A percentile compares a stretch with the other conserved stretches of the same genome.
Conservation (phyloP, 73 alveolate species). For the Durusdinium trenchii region DNA sequence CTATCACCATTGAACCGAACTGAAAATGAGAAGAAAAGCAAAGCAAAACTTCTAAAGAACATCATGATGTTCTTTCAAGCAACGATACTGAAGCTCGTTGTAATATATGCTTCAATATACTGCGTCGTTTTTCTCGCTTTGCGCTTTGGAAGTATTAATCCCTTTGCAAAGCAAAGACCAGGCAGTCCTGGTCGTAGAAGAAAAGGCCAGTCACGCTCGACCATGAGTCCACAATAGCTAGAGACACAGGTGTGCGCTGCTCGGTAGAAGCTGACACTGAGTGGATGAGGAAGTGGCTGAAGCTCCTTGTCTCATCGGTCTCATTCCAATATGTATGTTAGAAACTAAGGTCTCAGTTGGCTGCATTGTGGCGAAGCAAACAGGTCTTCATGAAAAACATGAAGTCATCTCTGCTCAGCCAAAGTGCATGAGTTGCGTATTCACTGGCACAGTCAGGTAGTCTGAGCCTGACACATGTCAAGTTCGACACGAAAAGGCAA, state of each 20-base stretch:
- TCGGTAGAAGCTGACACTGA: conserved; percentile 84
- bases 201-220: conserved; percentile 52
- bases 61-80: no score
- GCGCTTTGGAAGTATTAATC: neutral
- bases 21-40: no score
- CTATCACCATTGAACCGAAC: no score
- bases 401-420: neutral
- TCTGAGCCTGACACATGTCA: conserved; percentile 6
- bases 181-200: conserved; percentile 49
- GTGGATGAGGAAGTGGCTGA: conserved; percentile 46
- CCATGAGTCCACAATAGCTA: conserved; percentile 43
- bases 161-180: neutral
- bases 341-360: no score
- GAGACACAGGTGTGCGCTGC: conserved; percentile 70
- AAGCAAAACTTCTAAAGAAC: no score
- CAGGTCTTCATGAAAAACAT: neutral
- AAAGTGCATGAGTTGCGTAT: conserved; percentile 6
- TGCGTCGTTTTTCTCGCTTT: neutral
- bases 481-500: no score
- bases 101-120: neutral
- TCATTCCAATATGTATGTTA: neutral
- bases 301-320: conserved; percentile 1
- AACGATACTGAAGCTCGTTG: no score
- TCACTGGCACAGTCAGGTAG: conserved; percentile 21
- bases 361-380: neutral